phyloP scores from a whole-genome alignment of 148 eudicot species.

The Rhododendron henanense region DNA sequence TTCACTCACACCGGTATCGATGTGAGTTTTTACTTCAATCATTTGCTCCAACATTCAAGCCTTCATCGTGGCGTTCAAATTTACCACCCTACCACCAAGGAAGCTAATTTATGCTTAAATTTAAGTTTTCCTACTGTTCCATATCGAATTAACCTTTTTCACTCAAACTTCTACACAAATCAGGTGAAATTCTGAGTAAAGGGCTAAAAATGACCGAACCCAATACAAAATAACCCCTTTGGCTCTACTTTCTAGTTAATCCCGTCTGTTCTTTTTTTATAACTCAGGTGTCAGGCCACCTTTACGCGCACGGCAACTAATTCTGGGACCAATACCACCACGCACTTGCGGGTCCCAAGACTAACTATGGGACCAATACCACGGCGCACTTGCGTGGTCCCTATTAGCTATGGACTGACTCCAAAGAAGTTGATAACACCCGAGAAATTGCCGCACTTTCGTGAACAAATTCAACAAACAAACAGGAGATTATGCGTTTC shows the following conservation, averaged over 20 bases:
- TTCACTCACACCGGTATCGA: not conserved
- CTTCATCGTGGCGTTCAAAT: not conserved
- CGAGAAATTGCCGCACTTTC: not conserved
- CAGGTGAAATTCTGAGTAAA: not conserved
- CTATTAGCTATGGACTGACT: not conserved
- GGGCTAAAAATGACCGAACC: not conserved
- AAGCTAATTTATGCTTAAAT: not conserved
- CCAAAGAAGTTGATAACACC: too few species aligned
- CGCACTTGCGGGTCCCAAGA: not conserved
- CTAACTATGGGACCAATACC: not conserved
- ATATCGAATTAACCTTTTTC: not conserved
- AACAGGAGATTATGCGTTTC: not conserved
- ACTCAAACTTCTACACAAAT: not conserved
- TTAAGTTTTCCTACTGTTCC: not conserved
- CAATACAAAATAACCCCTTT: not conserved
- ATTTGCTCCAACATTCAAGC: not conserved
- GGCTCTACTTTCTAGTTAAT: not conserved
- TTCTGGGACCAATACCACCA: not conserved
- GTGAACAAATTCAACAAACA: conserved; percentile 1
- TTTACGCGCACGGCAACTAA: not conserved
- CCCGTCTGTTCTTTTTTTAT: not conserved
- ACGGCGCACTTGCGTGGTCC: not conserved
- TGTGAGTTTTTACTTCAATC: not conserved
- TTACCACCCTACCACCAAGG: not conserved
- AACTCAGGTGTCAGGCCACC: not conserved